Conservation (phyloP, 768 basidiomycete species). For the Mycena indigotica region DNA sequence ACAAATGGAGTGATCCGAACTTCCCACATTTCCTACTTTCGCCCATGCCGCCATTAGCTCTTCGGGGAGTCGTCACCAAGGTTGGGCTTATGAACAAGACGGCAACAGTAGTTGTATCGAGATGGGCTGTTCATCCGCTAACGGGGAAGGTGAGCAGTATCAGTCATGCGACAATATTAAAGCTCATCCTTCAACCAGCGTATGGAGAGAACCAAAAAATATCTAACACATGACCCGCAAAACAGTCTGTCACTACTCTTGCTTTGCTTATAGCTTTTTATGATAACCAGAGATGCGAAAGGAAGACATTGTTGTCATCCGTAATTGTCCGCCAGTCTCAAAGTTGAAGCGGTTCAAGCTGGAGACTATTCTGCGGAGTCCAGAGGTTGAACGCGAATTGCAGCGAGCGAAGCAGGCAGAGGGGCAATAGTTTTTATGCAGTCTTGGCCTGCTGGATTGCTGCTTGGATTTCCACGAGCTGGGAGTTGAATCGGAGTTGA, state of each 20-base stretch:
- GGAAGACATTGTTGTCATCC: constrained; percentile 75
- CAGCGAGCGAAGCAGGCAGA: constrained; percentile 3
- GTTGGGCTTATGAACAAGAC: constrained; percentile 85
- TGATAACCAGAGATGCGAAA: constrained; percentile 54
- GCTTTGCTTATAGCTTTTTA: constrained; percentile 8
- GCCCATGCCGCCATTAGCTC: constrained; percentile 75
- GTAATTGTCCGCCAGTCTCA: constrained; percentile 80
- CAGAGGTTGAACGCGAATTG: constrained; percentile 56
- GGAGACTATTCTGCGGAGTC: constrained; percentile 67
- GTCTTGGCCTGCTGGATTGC: constrained; percentile 47
- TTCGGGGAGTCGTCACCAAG: constrained; percentile 77
- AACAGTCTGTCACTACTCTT: constrained; percentile 53
- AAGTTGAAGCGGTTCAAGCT: constrained; percentile 77
- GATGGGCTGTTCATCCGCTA: constrained; percentile 68
- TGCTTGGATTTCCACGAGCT: constrained; percentile 72
- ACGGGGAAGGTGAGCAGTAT: constrained; percentile 87
- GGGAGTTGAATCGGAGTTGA: constrained; percentile 14
- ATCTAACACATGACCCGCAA: constrained; percentile 71
- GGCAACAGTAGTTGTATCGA: constrained; percentile 78
- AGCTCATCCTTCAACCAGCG: too few species aligned
- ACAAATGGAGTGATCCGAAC: not conserved
- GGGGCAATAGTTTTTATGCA: constrained; percentile 10
- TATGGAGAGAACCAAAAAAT: constrained; percentile 77
- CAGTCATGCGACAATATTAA: too few species aligned
- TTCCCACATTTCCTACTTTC: not conserved